phyloP scores from a whole-genome alignment of 768 basidiomycete species.

The Galerina sulciceps region DNA sequence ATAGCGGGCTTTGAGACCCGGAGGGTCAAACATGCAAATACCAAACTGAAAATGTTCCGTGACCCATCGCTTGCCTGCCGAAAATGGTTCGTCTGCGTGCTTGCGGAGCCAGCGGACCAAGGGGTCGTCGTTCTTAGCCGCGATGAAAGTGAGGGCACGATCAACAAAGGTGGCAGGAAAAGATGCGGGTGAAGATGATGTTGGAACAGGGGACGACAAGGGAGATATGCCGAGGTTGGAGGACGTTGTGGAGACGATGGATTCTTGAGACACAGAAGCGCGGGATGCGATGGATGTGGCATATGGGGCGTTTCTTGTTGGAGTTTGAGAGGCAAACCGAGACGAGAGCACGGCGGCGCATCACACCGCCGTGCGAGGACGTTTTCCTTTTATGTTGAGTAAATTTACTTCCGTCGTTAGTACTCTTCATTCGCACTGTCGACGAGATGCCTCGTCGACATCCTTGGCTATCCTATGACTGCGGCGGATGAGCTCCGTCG shows the following conservation, averaged over 20 bases:
- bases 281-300: neutral
- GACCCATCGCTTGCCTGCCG: slow-evolving; percentile 53
- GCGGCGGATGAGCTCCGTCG: no score
- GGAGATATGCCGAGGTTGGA: slow-evolving; percentile 7
- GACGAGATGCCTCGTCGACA: no score
- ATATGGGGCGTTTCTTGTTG: slow-evolving; percentile 5
- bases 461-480: no score
- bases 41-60: slow-evolving; percentile 63
- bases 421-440: no score
- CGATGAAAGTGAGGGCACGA: slow-evolving; percentile 41
- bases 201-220: slow-evolving; percentile 16
- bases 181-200: slow-evolving; percentile 7
- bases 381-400: no score
- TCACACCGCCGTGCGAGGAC: no score
- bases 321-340: no score
- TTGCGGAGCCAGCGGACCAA: slow-evolving; percentile 54
- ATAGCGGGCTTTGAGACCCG: slow-evolving; percentile 54
- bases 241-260: slow-evolving; percentile 1
- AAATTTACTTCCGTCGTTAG: no score
- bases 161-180: slow-evolving; percentile 34
- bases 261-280: slow-evolving; percentile 9
- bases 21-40: slow-evolving; percentile 59
- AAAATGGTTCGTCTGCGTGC: slow-evolving; percentile 55
- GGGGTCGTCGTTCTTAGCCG: slow-evolving; percentile 44
- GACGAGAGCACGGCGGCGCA: no score